Base-by-base conservation (phyloP, 2,329 filamentous ascomycete genomes). In the Diplodia seriata region DNA sequence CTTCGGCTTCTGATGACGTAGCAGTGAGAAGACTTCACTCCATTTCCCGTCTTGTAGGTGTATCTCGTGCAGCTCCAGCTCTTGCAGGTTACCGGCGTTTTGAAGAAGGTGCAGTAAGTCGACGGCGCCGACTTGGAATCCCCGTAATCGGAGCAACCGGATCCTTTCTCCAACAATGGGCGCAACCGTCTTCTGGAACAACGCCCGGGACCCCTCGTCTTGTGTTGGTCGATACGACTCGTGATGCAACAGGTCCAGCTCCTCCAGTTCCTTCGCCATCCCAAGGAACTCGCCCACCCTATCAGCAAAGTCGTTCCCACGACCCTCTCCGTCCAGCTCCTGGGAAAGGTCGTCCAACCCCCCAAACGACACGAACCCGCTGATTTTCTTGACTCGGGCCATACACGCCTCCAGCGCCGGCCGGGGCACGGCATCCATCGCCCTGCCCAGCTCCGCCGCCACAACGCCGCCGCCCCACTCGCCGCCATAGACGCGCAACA, bases 81-180 rank as follows among this genome's bases (percentile, higher is more conserved):
- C 38, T 15, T 40, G 38, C 14, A 40, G 18, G 18, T 40, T 4
- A 40, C 3, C 38, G 18, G 14, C 14, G 5, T 40, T 40, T 15
- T 15, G 14, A 40, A 40, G 14, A 40, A 40, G 38, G 4, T 40
- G 14, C 38, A 40, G 12, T 1, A 40, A 1, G 1, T 40, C 38
- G 38, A 15, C 14, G 14, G 4, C 6, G 14, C 5, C 14, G 38
- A 15, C 38, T 1, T 15, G 1, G 38, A 40, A 40, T 40, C 38
- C 38, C 18, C 38, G 38, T 18, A 40, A 18, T 40, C 38, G 38
- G 38, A 40, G 38, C 2, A 14, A 40, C 47, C n/a, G 47, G n/a
- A 50, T n/a, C 47, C n/a, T 50, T n/a, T 50, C 47, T 50, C 47
- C 47, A 50, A 23, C 47, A n/a, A 50, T 50, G 2, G 47, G 47